These are phyloP conservation scores for Monosporozyma solicola DNA, from an alignment of 805 yeast genomes.

Conservation along the genomic window DNA sequence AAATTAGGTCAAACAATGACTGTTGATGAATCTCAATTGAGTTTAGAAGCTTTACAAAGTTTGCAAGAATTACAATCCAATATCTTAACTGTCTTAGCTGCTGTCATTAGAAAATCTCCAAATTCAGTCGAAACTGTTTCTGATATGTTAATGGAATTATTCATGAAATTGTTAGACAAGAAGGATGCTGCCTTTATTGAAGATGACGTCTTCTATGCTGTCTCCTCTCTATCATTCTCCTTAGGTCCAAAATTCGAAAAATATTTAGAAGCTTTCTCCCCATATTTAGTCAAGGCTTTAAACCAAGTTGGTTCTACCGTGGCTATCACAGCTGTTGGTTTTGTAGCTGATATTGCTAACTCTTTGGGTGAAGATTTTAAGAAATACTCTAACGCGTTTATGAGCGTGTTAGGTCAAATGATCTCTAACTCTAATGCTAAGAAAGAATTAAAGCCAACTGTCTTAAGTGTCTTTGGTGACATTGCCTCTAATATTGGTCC, in stretches of 20 bases:
- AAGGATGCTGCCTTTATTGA: conserved; percentile 65
- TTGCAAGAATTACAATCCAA: conserved; percentile 86
- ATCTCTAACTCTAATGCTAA: conserved; percentile 59
- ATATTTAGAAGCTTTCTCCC: conserved; percentile 76
- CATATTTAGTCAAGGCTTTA: conserved; percentile 71
- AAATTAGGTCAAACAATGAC: conserved; percentile 65
- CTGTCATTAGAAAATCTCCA: conserved; percentile 75
- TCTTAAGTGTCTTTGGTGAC: conserved; percentile 91
- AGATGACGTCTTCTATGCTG: conserved; percentile 88
- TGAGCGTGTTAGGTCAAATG: conserved; percentile 72
- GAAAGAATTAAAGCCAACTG: conserved; percentile 77
- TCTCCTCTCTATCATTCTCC: conserved; percentile 82
- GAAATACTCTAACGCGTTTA: conserved; percentile 70
- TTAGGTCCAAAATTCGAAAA: conserved; percentile 60
- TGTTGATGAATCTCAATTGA: conserved; percentile 48
- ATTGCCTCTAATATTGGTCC: conserved; percentile 82
- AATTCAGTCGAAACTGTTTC: conserved; percentile 56
- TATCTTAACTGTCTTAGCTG: conserved; percentile 66
- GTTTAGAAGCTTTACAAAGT: conserved; percentile 63
- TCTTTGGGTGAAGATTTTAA: conserved; percentile 68
- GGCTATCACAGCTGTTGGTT: conserved; percentile 85
- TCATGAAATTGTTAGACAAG: conserved; percentile 59
- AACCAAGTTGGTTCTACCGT: conserved; percentile 76
- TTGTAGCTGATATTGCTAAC: conserved; percentile 89
- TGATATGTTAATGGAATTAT: conserved; percentile 76